Evolutionary conservation across 2,329 filamentous ascomycete genomes (phyloP).

Genomic region (Metarhizium anisopliae): DNA sequence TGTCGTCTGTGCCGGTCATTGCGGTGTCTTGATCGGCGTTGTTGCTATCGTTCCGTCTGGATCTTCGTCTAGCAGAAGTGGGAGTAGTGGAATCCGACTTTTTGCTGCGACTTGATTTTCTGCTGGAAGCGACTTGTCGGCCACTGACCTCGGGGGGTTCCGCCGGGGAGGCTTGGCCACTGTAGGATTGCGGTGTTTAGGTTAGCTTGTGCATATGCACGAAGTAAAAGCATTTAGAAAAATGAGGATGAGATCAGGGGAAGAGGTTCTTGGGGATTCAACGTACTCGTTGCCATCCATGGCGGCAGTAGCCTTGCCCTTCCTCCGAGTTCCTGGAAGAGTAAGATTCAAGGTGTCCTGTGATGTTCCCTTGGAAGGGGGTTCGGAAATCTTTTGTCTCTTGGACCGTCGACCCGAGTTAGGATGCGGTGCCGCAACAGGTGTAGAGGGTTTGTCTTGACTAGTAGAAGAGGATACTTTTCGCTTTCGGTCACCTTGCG

Average conservation of each 20-base stretch:
- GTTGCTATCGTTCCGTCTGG: conserved; percentile 45
- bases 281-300: conserved; percentile 69
- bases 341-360: conserved; percentile 17
- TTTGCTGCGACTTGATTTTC: conserved; percentile 65
- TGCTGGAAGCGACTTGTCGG: conserved; percentile 55
- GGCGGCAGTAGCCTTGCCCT: conserved; percentile 49
- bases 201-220: conserved; percentile 3
- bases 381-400: conserved; percentile 56
- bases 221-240: background rate
- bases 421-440: conserved; percentile 20
- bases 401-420: conserved; percentile 54
- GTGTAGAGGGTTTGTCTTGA: conserved; percentile 35
- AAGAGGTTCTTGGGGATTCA: background rate
- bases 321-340: conserved; percentile 42
- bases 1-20: conserved; percentile 63
- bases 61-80: conserved; percentile 32
- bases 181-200: conserved; percentile 8
- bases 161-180: conserved; percentile 39
- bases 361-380: conserved; percentile 24
- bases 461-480: conserved; percentile 47
- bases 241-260: background rate
- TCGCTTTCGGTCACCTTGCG: conserved; percentile 59
- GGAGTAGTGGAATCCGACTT: conserved; percentile 42
- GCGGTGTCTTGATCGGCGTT: conserved; percentile 53
- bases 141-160: conserved; percentile 50